Conservation (phyloP, 2,329 filamentous ascomycete genomes). For the Penicillium sp. region DNA sequence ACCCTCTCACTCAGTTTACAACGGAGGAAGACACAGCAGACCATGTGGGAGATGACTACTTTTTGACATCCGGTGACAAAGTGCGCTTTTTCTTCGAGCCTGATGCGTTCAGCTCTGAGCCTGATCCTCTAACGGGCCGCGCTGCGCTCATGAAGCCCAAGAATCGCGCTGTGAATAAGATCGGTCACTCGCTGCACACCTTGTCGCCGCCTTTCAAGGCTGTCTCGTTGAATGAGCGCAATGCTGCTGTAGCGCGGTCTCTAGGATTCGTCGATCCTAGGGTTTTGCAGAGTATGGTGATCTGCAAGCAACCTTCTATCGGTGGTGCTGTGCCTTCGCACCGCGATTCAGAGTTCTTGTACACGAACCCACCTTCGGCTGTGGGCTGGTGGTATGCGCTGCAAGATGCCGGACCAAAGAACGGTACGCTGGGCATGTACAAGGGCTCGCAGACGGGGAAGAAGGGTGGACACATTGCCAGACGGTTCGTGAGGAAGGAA, state of each 20-base stretch:
- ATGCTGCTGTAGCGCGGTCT: constrained; percentile 65
- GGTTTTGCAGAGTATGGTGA: constrained; percentile 91
- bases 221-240: constrained; percentile 49
- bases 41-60: constrained; percentile 96
- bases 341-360: constrained; percentile 90
- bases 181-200: constrained; percentile 74
- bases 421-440: constrained; percentile 86
- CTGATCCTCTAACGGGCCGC: constrained; percentile 44
- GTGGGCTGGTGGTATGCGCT: constrained; percentile 98
- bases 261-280: constrained; percentile 76
- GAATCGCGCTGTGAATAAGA: constrained; percentile 83
- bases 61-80: constrained; percentile 85
- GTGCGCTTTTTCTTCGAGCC: constrained; percentile 97
- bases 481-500: constrained; percentile 71
- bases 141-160: constrained; percentile 76
- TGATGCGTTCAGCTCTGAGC: constrained; percentile 67
- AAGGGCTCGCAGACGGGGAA: constrained; percentile 67
- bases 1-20: constrained; percentile 92
- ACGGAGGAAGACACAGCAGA: constrained; percentile 69
- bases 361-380: constrained; percentile 83
- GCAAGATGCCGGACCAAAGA: constrained; percentile 82
- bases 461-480: constrained; percentile 66
- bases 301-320: constrained; percentile 97
- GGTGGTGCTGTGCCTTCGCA: constrained; percentile 88
- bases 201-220: constrained; percentile 67